Conservation (phyloP, 2,329 filamentous ascomycete species). For the Madurella fahalii region DNA sequence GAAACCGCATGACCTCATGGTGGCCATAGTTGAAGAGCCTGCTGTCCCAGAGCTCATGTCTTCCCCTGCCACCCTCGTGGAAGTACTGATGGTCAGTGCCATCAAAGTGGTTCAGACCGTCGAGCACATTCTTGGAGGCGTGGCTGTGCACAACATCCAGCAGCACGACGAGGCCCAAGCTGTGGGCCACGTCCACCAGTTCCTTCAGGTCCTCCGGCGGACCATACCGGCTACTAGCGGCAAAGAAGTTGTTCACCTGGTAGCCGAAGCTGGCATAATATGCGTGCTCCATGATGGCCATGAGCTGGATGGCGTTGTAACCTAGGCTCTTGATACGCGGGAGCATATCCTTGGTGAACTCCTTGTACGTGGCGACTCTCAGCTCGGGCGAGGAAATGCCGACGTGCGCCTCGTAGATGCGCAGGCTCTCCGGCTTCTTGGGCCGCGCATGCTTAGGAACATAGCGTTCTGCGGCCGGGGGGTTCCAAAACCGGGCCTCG, state of each 20-base stretch:
- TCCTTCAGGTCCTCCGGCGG: constrained; percentile 93
- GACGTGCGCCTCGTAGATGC: constrained; percentile 98
- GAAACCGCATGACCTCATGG: constrained; percentile 92
- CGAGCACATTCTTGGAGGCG: constrained; percentile 93
- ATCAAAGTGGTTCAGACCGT: constrained; percentile 94
- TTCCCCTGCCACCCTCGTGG: constrained; percentile 77
- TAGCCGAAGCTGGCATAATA: constrained; percentile 99
- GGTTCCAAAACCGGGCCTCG: constrained; percentile 97
- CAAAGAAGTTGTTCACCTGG: constrained; percentile 98
- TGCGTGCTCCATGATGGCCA: constrained; percentile 99
- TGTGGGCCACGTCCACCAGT: constrained; percentile 90
- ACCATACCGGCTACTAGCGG: constrained; percentile 92
- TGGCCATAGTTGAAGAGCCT: constrained; percentile 94
- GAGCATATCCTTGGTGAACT: constrained; percentile 90
- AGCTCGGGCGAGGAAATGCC: constrained; percentile 92
- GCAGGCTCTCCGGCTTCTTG: constrained; percentile 76
- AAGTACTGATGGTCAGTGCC: constrained; percentile 95
- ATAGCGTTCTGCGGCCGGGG: constrained; percentile 70
- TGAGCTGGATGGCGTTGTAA: constrained; percentile 97
- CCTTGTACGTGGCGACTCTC: constrained; percentile 89
- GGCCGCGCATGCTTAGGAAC: constrained; percentile 79
- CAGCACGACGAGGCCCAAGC: constrained; percentile 83
- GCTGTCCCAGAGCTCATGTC: constrained; percentile 93
- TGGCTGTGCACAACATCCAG: constrained; percentile 97
- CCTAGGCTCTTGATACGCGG: constrained; percentile 85